Evolutionary conservation across 2,329 filamentous ascomycete species (phyloP).

Genomic region (Colletotrichum endophyticum): DNA sequence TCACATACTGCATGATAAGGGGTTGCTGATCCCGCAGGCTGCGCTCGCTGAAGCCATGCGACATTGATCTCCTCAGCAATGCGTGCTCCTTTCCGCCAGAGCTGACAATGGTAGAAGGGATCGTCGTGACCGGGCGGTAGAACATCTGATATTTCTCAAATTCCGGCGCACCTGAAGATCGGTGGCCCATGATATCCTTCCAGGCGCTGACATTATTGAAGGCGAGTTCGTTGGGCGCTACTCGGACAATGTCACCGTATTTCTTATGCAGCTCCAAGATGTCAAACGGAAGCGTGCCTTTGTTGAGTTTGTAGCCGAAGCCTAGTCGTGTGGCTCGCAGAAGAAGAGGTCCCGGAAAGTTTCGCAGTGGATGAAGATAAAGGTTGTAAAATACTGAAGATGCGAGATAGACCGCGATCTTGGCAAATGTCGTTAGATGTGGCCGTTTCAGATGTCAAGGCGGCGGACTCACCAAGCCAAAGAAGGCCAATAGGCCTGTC

Average conservation of each 20-base stretch:
- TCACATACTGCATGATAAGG: slow-evolving; percentile 26
- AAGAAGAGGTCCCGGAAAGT: background rate
- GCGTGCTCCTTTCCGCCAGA: slow-evolving; percentile 19
- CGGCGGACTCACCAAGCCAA: background rate
- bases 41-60: slow-evolving; percentile 32
- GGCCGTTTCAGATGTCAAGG: background rate
- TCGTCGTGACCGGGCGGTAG: background rate
- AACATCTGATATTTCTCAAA: slow-evolving; percentile 1
- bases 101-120: slow-evolving; percentile 13
- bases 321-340: background rate
- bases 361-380: background rate
- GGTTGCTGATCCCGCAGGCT: slow-evolving; percentile 33
- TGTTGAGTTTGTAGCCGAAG: background rate
- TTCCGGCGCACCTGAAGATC: background rate
- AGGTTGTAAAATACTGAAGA: background rate
- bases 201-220: slow-evolving; percentile 15
- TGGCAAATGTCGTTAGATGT: background rate
- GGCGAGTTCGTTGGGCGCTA: slow-evolving; percentile 21
- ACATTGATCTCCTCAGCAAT: slow-evolving; percentile 24
- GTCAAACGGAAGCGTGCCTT: background rate
- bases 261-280: background rate
- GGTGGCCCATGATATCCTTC: slow-evolving; percentile 22
- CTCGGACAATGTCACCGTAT: slow-evolving; percentile 25
- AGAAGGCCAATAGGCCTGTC: background rate
- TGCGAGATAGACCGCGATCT: background rate